A percentile compares a stretch with the other conserved stretches of the same genome.
Evolutionary conservation across 176 grass and related monocot species (phyloP).

Genomic region (Sorghum bicolor): DNA sequence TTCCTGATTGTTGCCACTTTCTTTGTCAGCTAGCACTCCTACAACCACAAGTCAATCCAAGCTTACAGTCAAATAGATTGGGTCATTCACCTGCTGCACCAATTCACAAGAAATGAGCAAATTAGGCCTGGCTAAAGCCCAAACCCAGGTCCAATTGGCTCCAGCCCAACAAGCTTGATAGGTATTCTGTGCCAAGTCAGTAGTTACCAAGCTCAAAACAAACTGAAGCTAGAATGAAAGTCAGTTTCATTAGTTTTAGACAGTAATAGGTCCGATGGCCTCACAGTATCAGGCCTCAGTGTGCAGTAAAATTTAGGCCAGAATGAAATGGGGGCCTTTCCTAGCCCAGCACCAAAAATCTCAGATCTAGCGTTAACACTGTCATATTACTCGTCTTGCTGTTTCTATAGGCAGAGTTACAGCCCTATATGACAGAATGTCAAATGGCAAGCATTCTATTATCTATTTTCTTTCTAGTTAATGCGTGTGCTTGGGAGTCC

Average conservation of each 20-base stretch:
- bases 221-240: neutral
- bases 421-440: neutral
- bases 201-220: neutral
- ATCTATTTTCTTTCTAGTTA: neutral
- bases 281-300: neutral
- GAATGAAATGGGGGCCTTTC: neutral
- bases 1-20: neutral
- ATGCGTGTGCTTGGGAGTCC: neutral
- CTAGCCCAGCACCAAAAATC: neutral
- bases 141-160: neutral
- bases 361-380: neutral
- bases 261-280: neutral
- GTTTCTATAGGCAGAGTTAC: neutral
- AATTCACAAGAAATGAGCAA: constrained; percentile 1
- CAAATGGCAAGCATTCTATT: neutral
- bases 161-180: neutral
- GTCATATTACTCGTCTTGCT: neutral
- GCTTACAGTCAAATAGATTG: neutral
- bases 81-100: neutral
- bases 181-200: neutral
- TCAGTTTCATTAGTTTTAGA: neutral
- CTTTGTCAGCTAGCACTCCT: neutral
- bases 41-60: neutral
- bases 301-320: neutral
- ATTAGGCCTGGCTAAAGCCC: neutral